Evolutionary conservation across 352 stramenopile species (phyloP), one percentile per base, ranked within the genome.

Genomic region (Pythium aquatile): DNA sequence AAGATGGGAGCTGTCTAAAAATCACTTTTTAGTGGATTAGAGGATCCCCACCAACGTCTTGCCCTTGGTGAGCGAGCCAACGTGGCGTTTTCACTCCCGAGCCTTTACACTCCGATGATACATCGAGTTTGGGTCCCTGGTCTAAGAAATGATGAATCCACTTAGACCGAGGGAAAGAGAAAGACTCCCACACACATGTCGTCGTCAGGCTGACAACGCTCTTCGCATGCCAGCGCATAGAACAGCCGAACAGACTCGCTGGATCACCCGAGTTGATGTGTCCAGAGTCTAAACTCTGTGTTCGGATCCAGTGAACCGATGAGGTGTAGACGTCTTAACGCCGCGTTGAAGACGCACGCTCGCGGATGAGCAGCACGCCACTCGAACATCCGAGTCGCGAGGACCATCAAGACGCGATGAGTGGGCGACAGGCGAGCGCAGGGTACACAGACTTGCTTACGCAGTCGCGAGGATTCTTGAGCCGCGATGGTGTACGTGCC

Each of bases 171-270:
- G 35, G 35, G 35, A 42, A 10, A 42, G 35, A 42, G 35, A 42
- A 17, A 42, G 35, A 28, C 40, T 1, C 20, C 16, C 5, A 26
- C 16, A 10, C 40, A 24, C 40, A 3, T 17, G 40, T 6, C 44
- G 17, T 51, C 44, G 44, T 51, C 44, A 51, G 44, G 16, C n/a
- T 51, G 44, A 51, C 44, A 20, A 51, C 44, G 44, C 5, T 51
- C 44, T 51, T 51, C n/a, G 44, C 44, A 51, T 51, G 44, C 44
- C 44, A 51, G 44, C 44, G n/a, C 44, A 51, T 29, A 51, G 44
- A 51, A 51, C 7, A 51, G 44, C n/a, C 44, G n/a, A 51, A n/a
- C 44, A n/a, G 44, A 51, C 17, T 51, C 44, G 20, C 7, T 6
- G 17, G 5, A n/a, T n/a, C 44, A 7, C n/a, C n/a, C 7, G 7